Evolutionary conservation across 352 stramenopile species (phyloP).

Genomic region (Globisporangium parvum): DNA sequence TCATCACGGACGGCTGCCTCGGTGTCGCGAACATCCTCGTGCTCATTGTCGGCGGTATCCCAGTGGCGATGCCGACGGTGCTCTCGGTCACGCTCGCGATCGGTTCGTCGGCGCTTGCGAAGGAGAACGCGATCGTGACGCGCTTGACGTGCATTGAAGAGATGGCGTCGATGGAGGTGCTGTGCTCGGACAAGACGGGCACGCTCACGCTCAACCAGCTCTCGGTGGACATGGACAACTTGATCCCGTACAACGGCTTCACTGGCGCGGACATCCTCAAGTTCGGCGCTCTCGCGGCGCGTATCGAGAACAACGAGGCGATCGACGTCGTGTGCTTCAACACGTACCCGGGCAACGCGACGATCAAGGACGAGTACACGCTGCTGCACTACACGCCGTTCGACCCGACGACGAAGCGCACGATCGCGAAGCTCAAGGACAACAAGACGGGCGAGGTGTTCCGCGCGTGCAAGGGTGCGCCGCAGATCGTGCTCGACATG

Average conservation of each 20-base stretch:
- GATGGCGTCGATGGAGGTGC: conserved; percentile 88
- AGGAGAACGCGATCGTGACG: conserved; percentile 91
- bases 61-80: conserved; percentile 92
- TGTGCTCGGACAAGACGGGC: conserved; percentile 95
- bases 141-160: conserved; percentile 91
- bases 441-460: conserved; percentile 81
- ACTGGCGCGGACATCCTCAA: conserved; percentile 50
- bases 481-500: conserved; percentile 88
- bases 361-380: conserved; percentile 70
- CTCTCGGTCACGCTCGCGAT: conserved; percentile 89
- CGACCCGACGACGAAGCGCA: conserved; percentile 87
- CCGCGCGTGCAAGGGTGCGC: conserved; percentile 89
- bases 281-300: conserved; percentile 48
- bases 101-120: conserved; percentile 82
- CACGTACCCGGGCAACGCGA: conserved; percentile 77
- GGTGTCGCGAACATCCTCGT: conserved; percentile 78
- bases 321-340: conserved; percentile 73
- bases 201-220: conserved; percentile 95
- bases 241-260: conserved; percentile 73
- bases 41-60: conserved; percentile 90
- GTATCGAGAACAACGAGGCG: conserved; percentile 72
- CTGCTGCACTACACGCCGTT: conserved; percentile 80
- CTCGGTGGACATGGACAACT: conserved; percentile 87
- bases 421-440: conserved; percentile 86
- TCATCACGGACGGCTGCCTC: conserved; percentile 65